Base-by-base conservation (phyloP, 2,329 filamentous ascomycete species). In the Alternaria panax region DNA sequence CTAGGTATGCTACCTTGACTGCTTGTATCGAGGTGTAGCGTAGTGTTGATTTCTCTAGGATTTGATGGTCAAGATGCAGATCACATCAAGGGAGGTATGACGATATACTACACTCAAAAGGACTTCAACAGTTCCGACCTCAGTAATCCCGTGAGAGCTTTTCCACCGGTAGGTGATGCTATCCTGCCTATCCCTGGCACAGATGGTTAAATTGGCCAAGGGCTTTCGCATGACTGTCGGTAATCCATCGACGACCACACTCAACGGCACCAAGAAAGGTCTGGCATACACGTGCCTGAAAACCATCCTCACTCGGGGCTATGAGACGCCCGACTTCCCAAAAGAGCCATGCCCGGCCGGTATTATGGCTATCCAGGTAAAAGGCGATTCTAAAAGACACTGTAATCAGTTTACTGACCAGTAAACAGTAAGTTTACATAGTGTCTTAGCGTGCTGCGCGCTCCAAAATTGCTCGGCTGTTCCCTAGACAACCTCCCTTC, bases 41-140 rank as follows among this genome's bases (percentile, higher is more conserved):
- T 34, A 11, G 36, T 7, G 9, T 22, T 46, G 14, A 46, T 36
- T 7, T 20, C 2, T 7, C 9, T 11, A 54, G 51, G 27, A 20
- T 54, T 20, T 32, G 28, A 54, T 25, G 51, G 51, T 43, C 40
- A 45, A 16, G 12, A 54, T 27, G 51, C 51, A 7, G 36, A 66
- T 18, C 66, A 69, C 9, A 72, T 74, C 51, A 73, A 70, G 41
- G 71, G 71, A 41, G 72, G 72, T 11, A 73, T 74, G 72, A 75
- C 72, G 7, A 62, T 75, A 47, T 75, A 75, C 56, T 73, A 74
- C 43, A 72, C 67, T 0, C 71, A 75, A 63, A 60, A 74, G 45
- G 74, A 75, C 52, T 80, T 80, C 67, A 76, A 71, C 64, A 53
- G 27, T 27, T 76, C 73, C 20, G 73, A 75, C 32, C 69, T 69